Conservation (phyloP, 306 rosid genomes). For the Quercus cerris region DNA sequence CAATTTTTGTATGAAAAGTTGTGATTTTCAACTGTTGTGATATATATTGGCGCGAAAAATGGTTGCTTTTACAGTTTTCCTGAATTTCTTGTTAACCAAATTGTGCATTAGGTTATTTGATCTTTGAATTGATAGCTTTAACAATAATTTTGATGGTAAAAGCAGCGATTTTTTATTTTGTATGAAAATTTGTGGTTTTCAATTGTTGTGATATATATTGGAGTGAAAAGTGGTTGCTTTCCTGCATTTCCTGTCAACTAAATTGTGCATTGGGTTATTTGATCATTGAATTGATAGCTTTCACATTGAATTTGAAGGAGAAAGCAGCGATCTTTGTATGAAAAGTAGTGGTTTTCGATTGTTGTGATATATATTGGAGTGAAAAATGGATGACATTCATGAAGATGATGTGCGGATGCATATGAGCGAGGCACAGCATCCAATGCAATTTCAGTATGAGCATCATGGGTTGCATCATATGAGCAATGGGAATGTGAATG, state of each 20-base stretch:
- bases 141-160: too few relatives aligned
- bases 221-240: not conserved
- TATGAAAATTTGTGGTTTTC: too few relatives aligned
- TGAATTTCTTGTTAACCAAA: not conserved
- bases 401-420: conserved; percentile 49
- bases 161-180: too few relatives aligned
- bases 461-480: conserved; percentile 55
- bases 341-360: not conserved
- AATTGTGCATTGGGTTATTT: not conserved
- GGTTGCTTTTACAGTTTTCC: not conserved
- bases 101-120: too few relatives aligned
- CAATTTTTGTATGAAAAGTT: too few relatives aligned
- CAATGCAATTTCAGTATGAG: conserved; percentile 46
- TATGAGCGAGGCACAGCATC: conserved; percentile 44
- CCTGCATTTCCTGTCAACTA: not conserved
- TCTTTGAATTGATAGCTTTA: too few relatives aligned
- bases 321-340: not conserved
- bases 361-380: not conserved
- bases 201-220: too few relatives aligned
- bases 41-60: too few relatives aligned
- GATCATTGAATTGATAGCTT: not conserved
- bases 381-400: conserved; percentile 52
- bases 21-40: too few relatives aligned
- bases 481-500: conserved; percentile 61
- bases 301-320: not conserved